These are phyloP conservation scores for Suillus sp. DNA, from an alignment of 768 basidiomycete genomes.

Conservation along the genomic window DNA sequence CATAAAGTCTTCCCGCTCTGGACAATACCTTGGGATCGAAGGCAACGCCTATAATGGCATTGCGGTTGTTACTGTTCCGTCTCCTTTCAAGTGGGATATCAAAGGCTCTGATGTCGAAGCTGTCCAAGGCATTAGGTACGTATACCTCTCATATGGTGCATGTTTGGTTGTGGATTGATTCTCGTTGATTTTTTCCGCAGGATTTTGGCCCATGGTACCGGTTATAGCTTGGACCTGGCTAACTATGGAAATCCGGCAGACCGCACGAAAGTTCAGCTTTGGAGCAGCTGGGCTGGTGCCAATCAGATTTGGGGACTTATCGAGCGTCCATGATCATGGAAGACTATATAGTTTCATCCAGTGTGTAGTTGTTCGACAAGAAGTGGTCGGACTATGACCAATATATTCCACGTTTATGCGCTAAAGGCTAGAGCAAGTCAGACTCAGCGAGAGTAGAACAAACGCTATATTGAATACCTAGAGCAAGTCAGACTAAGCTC, in stretches of 20 bases:
- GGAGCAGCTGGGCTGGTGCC: conserved; percentile 48
- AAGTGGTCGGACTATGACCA: too few species aligned
- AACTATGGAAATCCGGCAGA: conserved; percentile 45
- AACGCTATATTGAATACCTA: neutral
- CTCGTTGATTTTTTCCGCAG: too few species aligned
- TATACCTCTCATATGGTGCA: too few species aligned
- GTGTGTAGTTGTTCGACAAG: too few species aligned
- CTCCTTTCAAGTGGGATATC: conserved; percentile 51
- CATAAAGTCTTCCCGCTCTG: too few species aligned
- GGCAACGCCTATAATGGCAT: conserved; percentile 40
- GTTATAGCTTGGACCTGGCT: too few species aligned
- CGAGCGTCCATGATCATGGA: too few species aligned
- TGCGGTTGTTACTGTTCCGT: conserved; percentile 38
- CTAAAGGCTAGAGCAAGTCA: neutral
- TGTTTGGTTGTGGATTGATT: too few species aligned
- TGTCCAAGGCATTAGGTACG: conserved; percentile 46
- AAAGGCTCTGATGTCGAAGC: conserved; percentile 44
- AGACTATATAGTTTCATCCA: too few species aligned
- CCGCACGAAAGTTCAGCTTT: conserved; percentile 49
- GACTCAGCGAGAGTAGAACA: conserved; percentile 1
- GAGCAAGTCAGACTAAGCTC: conserved; percentile 3
- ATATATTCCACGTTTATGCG: too few species aligned
- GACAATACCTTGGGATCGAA: conserved; percentile 44
- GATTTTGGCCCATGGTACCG: too few species aligned
- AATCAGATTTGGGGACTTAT: conserved; percentile 58